These are phyloP conservation scores for Tetrapyrgos nigripes DNA, from an alignment of 1,284 basidiomycete genomes.

Conservation along the genomic window DNA sequence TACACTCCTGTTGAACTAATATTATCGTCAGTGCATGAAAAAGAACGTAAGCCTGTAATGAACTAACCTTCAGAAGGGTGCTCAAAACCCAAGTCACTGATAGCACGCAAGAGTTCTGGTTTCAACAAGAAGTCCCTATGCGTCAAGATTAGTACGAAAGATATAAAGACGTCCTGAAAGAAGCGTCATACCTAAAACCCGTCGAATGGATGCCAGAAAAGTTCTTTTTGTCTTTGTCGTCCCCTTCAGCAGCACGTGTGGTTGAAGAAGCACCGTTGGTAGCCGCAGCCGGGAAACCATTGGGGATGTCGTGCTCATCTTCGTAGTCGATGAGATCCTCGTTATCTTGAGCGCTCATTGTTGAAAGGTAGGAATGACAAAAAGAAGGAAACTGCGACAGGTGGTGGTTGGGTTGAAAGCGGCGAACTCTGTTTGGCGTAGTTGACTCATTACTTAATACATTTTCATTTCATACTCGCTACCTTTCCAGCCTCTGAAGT, in stretches of 20 bases:
- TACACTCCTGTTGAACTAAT: constrained; percentile 99
- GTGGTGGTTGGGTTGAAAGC: neutral
- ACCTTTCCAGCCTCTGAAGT: no score
- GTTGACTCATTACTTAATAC: no score
- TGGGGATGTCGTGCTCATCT: constrained; percentile 88
- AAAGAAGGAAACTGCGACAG: neutral
- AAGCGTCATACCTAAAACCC: constrained; percentile 81
- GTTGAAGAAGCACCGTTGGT: constrained; percentile 58
- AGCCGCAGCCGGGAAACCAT: constrained; percentile 57
- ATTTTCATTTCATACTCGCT: no score
- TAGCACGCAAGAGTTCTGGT: constrained; percentile 95
- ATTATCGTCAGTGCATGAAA: neutral
- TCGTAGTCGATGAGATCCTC: constrained; percentile 94
- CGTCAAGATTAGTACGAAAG: constrained; percentile 14
- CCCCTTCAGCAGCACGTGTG: constrained; percentile 65
- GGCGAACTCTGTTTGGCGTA: neutral
- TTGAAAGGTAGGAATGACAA: constrained; percentile 9
- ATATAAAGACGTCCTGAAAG: constrained; percentile 11
- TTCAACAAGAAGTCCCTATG: constrained; percentile 94
- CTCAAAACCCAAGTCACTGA: constrained; percentile 99
- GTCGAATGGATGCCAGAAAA: constrained; percentile 98
- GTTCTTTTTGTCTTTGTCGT: constrained; percentile 92
- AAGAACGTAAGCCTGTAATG: constrained; percentile 3
- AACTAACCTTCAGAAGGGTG: constrained; percentile 97
- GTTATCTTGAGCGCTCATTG: constrained; percentile 81